Base-by-base conservation (phyloP, 768 basidiomycete species). In the Jaapia argillacea region DNA sequence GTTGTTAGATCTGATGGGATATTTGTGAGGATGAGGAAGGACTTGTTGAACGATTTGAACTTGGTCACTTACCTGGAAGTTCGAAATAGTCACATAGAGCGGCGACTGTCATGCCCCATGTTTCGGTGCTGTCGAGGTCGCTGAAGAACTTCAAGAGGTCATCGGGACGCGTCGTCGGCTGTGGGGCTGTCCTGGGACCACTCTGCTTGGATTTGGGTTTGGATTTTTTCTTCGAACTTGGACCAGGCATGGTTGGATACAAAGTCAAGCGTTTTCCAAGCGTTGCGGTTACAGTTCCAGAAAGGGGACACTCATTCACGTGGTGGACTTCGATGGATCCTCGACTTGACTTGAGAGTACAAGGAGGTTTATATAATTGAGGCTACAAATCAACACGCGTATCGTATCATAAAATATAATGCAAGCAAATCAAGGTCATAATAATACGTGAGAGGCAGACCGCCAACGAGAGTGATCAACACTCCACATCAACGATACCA, bases 61-160 rank as follows among this genome's bases (percentile, higher is more conserved):
- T 16, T 23, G 38, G 27, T 3, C n/a, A 56, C 65, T 10, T 49
- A 73, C 79, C 77, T 31, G 80, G 80, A 3, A 81, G 55, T 0
- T 72, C 60, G 48, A 79, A 74, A 43, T 65, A 55, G 4, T 60
- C 58, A 50, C 78, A 79, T 0, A 81, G 59, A 4, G 69, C 54
- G 16, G 64, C 54, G 21, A 74, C 71, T 23, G 74, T 58, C 4
- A 56, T 50, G 45, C 61, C 57, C 78, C 79, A 81, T 6, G 66
- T 66, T 12, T 67, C 66, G 2, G 71, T 62, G 38, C 67, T 58
- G 45, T 71, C 69, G 41, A 79, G 67, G 38, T 72, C 67, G n/a
- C n/a, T n/a, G n/a, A n/a, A n/a, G n/a, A 16, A 60, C 60, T 16
- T 70, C 54, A 46, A 66, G 16, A 10, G 28, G 10, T 33, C 16